Percentiles rank a stretch among this genome's conserved stretches.
These are phyloP conservation scores for Ichthyophthirius multifiliis DNA, from an alignment of 169 alveolate genomes.

Conservation along the genomic window DNA sequence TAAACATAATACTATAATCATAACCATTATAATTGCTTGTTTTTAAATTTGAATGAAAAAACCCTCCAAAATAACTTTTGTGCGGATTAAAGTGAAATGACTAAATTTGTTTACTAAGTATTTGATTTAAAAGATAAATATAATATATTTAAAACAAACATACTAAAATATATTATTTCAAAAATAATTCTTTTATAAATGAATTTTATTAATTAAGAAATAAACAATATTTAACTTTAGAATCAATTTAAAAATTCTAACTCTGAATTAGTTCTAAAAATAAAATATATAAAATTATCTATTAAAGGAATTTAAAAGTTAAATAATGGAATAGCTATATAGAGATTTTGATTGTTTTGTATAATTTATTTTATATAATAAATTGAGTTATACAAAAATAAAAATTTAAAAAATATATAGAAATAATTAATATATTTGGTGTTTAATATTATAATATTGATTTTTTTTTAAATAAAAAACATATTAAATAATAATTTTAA, in stretches of 20 bases:
- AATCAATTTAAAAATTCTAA: neutral
- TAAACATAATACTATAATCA: neutral
- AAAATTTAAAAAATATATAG: no score
- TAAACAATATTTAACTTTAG: neutral
- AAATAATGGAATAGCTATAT: neutral
- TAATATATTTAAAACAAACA: neutral
- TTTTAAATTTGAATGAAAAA: neutral
- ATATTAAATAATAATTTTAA: no score
- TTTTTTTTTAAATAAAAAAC: no score
- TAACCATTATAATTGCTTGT: neutral
- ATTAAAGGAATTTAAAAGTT: neutral
- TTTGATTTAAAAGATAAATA: neutral
- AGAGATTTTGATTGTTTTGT: slow-evolving; percentile 12
- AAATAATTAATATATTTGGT: no score
- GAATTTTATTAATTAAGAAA: neutral
- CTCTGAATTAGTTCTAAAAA: no score
- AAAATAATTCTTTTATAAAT: neutral
- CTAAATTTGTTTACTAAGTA: neutral
- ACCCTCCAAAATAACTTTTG: neutral
- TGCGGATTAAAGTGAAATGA: neutral
- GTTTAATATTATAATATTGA: no score
- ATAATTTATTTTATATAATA: no score
- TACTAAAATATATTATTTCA: neutral
- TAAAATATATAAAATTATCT: neutral
- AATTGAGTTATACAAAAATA: no score